phyloP scores from a whole-genome alignment of 495 filamentous ascomycete species.

The Neurospora sp. region DNA sequence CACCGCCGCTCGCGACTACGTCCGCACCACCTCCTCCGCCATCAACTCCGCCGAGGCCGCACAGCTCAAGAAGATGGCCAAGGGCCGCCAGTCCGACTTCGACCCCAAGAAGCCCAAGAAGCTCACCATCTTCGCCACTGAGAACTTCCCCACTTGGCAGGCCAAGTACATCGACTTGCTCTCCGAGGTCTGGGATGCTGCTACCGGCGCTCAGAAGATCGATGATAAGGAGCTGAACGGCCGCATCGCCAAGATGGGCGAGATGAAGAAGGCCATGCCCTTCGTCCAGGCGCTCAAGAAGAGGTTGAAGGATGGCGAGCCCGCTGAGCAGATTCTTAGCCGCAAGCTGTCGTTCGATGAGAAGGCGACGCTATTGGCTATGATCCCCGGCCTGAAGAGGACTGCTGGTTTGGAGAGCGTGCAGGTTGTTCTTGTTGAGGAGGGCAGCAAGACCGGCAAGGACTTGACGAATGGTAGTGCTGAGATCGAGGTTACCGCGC shows the following conservation, averaged over 20 bases:
- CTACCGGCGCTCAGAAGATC: slow-evolving; percentile 34
- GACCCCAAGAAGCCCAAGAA: slow-evolving; percentile 87
- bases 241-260: slow-evolving; percentile 63
- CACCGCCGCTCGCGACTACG: slow-evolving; percentile 70
- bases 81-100: slow-evolving; percentile 72
- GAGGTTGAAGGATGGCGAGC: slow-evolving; percentile 52
- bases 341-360: slow-evolving; percentile 83
- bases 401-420: slow-evolving; percentile 54
- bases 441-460: slow-evolving; percentile 57
- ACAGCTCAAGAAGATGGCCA: slow-evolving; percentile 73
- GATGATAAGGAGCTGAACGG: slow-evolving; percentile 74
- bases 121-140: slow-evolving; percentile 76
- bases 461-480: slow-evolving; percentile 36
- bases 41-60: slow-evolving; percentile 81
- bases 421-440: slow-evolving; percentile 55
- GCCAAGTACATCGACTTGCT: slow-evolving; percentile 80
- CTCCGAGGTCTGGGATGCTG: slow-evolving; percentile 43
- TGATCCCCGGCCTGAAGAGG: slow-evolving; percentile 41
- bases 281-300: slow-evolving; percentile 85
- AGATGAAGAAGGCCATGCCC: slow-evolving; percentile 97
- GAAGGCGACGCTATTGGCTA: slow-evolving; percentile 47
- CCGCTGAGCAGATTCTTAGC: slow-evolving; percentile 58
- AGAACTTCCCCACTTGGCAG: slow-evolving; percentile 79
- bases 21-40: slow-evolving; percentile 60
- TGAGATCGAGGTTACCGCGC: slow-evolving; percentile 47